Conservation (phyloP, 352 stramenopile species). For the Pythium phragmitis region DNA sequence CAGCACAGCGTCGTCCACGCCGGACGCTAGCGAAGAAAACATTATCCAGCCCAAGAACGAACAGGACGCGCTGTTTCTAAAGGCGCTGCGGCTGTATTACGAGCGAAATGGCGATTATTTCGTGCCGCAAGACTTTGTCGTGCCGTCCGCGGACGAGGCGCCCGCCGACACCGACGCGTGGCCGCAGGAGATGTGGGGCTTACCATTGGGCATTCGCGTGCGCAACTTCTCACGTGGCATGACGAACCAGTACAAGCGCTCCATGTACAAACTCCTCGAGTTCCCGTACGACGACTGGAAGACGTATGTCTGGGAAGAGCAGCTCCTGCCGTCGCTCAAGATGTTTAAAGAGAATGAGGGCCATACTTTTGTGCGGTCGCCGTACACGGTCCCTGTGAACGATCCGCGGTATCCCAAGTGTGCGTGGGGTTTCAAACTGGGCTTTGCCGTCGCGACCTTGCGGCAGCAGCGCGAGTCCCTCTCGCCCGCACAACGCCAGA, state of each 20-base stretch:
- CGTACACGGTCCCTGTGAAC: slow-evolving; percentile 80
- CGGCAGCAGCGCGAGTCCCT: slow-evolving; percentile 58
- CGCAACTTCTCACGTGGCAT: slow-evolving; percentile 60
- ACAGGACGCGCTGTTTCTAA: slow-evolving; percentile 54
- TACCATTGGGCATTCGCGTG: slow-evolving; percentile 52
- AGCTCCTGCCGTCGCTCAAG: slow-evolving; percentile 71
- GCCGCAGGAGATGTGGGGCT: slow-evolving; percentile 46
- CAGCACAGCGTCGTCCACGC: background rate
- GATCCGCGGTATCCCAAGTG: slow-evolving; percentile 75
- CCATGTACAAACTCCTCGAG: slow-evolving; percentile 54
- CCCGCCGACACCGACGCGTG: slow-evolving; percentile 25
- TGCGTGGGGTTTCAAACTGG: slow-evolving; percentile 88
- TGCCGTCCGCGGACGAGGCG: background rate
- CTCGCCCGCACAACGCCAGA: slow-evolving; percentile 27
- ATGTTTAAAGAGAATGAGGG: slow-evolving; percentile 84
- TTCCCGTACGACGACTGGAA: slow-evolving; percentile 72
- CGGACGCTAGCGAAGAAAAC: background rate
- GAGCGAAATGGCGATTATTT: slow-evolving; percentile 67
- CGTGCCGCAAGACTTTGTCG: slow-evolving; percentile 30
- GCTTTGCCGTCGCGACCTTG: slow-evolving; percentile 89
- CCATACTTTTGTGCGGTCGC: slow-evolving; percentile 91
- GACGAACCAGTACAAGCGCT: slow-evolving; percentile 55
- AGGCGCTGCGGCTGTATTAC: slow-evolving; percentile 49
- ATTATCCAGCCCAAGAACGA: slow-evolving; percentile 21
- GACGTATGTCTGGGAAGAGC: slow-evolving; percentile 68